Evolutionary conservation across 768 basidiomycete genomes (phyloP), one percentile per base, ranked within the genome.

Genomic region (Tylopilus intermedius): DNA sequence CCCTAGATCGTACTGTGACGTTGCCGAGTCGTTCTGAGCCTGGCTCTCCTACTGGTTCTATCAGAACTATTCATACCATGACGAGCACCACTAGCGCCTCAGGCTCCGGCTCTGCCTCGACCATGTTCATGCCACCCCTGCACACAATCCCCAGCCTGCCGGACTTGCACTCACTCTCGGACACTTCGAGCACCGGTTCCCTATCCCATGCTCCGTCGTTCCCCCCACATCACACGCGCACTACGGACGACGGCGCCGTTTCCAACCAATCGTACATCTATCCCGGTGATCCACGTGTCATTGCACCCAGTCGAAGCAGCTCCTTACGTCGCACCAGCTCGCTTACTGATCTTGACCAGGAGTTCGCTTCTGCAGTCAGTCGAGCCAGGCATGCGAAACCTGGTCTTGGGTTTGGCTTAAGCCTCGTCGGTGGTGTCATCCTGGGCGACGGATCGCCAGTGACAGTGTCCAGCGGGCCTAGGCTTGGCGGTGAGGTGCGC

Each of bases 121-220:
- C 88, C 1, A 79, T 84, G 32, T 91, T 87, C 60, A 80, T 91
- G 1, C 89, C 89, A 0, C 88, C 89, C 1, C 66, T 90, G n/a
- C 76, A 80, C 49, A 75, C 79, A 2, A 75, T 90, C 27, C 84
- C 84, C 0, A 87, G 88, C 18, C 76, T 91, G 11, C 82, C 84
- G 0, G 88, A 90, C 54, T 68, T 85, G 53, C 61, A 72, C 11
- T 75, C 77, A 0, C 58, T 71, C n/a, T 77, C 78, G 0, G 75
- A 74, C 29, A 59, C 58, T 5, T 76, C 73, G 3, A 76, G 74
- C 58, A 63, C 68, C 0, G 65, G 62, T 9, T 68, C 72, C 14
- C 67, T 76, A 10, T 74, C 77, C 11, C 71, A 71, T 30, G 61
- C 66, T 2, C 73, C 72, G 0, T 83, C 83, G 0, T 71, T 82